Evolutionary conservation across 192 early-diverging fungal species (phyloP).

Genomic region (Podochytrium sp.): DNA sequence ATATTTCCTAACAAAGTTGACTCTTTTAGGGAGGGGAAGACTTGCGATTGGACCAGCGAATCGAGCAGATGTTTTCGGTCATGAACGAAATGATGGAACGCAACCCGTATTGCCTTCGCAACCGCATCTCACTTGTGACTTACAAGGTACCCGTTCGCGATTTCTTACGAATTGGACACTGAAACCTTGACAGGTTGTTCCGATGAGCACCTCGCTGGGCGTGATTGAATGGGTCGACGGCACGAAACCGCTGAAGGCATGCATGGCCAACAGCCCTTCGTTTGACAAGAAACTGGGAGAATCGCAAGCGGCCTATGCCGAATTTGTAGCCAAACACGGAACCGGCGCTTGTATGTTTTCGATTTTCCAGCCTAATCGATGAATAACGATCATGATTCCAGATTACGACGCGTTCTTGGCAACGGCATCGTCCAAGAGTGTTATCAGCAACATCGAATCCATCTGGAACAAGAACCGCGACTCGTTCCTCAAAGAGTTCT

Average conservation of each 20-base stretch:
- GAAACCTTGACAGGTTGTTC: constrained; percentile 42
- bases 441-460: constrained; percentile 53
- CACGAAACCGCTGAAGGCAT: constrained; percentile 68
- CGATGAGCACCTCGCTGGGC: constrained; percentile 61
- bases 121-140: constrained; percentile 62
- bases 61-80: constrained; percentile 76
- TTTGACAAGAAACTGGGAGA: constrained; percentile 47
- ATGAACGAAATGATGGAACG: constrained; percentile 73
- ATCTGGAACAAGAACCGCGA: constrained; percentile 45
- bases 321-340: constrained; percentile 54
- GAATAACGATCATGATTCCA: constrained; percentile 17
- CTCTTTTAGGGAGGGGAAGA: constrained; percentile 78
- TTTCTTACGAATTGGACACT: too few relatives aligned
- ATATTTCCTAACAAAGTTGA: too few relatives aligned
- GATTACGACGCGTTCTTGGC: constrained; percentile 62
- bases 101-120: constrained; percentile 56
- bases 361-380: neutral
- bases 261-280: constrained; percentile 56
- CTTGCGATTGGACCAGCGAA: constrained; percentile 75
- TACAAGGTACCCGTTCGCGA: constrained; percentile 61
- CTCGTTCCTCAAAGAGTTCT: constrained; percentile 55
- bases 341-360: neutral
- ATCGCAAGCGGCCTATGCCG: constrained; percentile 48
- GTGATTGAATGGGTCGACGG: constrained; percentile 80
- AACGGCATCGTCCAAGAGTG: constrained; percentile 50